Percentiles rank a stretch among this genome's conserved stretches.
Evolutionary conservation across 805 yeast species (phyloP).

Genomic region (Yamadazyma olivae): DNA sequence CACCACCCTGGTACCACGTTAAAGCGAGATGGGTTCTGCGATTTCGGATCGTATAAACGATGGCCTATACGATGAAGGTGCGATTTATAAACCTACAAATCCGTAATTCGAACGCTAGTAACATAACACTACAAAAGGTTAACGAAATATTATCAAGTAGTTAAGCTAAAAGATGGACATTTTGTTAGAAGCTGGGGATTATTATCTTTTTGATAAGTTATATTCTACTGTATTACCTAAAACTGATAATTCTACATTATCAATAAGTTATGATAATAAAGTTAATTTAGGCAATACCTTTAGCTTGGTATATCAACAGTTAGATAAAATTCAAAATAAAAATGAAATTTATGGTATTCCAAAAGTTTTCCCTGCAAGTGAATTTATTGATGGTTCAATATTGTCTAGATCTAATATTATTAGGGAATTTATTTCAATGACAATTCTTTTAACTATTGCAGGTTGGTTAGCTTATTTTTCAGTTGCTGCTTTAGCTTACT

Average conservation of each 20-base stretch:
- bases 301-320: conserved; percentile 7
- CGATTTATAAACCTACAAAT: background rate
- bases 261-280: conserved; percentile 1
- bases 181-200: conserved; percentile 77
- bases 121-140: too few relatives aligned
- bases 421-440: conserved; percentile 69
- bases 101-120: background rate
- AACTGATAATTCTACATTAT: conserved; percentile 12
- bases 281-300: conserved; percentile 6
- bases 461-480: conserved; percentile 81
- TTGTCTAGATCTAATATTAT: conserved; percentile 68
- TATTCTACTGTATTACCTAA: conserved; percentile 59
- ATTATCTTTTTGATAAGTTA: conserved; percentile 66
- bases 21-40: background rate
- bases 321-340: conserved; percentile 24
- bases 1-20: background rate
- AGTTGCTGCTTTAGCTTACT: conserved; percentile 75
- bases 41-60: background rate
- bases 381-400: conserved; percentile 60
- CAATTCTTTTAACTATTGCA: conserved; percentile 68
- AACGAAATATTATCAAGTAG: too few relatives aligned
- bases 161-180: conserved; percentile 72
- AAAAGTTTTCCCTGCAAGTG: conserved; percentile 50
- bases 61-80: conserved; percentile 1
- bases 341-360: conserved; percentile 63